Evolutionary conservation across 441 rosid genomes (phyloP).

Genomic region (Adansonia rubrostipa): DNA sequence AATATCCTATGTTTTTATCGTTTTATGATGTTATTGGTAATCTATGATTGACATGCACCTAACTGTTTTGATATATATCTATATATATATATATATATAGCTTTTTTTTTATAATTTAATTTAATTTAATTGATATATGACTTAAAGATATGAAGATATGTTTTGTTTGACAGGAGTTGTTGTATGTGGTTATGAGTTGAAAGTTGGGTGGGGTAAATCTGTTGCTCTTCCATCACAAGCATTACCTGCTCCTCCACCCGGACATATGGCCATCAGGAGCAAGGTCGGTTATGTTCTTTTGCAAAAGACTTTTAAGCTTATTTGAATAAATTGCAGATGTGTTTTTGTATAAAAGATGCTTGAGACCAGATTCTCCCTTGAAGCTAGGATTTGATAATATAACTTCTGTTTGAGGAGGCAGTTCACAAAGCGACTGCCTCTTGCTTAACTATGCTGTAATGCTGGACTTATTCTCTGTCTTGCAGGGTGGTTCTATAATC

Average conservation of each 20-base stretch:
- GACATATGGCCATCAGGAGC: constrained; percentile 99
- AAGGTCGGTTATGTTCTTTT: constrained; percentile 64
- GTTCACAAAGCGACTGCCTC: constrained; percentile 1
- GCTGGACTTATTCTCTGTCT: constrained; percentile 37
- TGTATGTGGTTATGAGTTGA: constrained; percentile 93
- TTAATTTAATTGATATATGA: neutral
- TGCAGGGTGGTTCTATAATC: constrained; percentile 87
- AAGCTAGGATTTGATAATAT: constrained; percentile 15
- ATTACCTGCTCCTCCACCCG: constrained; percentile 98
- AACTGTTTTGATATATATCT: neutral
- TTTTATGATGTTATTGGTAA: constrained; percentile 10
- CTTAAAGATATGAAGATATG: constrained; percentile 28
- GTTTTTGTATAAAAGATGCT: constrained; percentile 24
- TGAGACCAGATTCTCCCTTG: constrained; percentile 17
- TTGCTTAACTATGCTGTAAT: constrained; percentile 25
- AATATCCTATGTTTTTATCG: neutral
- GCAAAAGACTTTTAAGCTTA: constrained; percentile 24
- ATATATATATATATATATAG: too few species aligned
- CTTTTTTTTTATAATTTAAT: too few species aligned
- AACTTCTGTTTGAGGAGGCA: constrained; percentile 17
- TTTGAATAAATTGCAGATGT: constrained; percentile 17
- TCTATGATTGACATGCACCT: constrained; percentile 19
- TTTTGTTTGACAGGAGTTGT: constrained; percentile 70
- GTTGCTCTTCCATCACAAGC: constrained; percentile 99
- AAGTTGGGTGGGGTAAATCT: constrained; percentile 99